phyloP scores from a whole-genome alignment of 176 grass and related monocot species.

The Melocanna baccifera region DNA sequence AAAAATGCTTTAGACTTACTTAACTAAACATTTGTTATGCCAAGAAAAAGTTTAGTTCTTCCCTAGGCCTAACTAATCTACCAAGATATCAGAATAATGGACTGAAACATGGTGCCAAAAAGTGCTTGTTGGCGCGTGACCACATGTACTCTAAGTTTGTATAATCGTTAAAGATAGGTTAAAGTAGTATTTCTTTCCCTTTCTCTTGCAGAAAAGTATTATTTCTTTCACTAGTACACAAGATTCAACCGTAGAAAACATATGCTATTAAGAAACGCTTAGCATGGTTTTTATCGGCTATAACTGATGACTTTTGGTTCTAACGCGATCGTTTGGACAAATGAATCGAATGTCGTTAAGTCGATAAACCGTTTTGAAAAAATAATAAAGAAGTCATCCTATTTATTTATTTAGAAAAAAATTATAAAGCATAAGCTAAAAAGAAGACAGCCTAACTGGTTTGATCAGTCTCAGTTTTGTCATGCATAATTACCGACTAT shows the following conservation, averaged over 20 bases:
- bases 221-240: background rate
- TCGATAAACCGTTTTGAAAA: too few species aligned
- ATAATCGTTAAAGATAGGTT: background rate
- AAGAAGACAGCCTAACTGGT: too few species aligned
- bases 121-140: background rate
- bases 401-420: too few species aligned
- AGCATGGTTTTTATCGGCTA: too few species aligned
- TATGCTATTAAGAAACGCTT: background rate
- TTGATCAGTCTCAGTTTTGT: background rate
- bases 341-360: too few species aligned
- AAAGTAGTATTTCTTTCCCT: background rate
- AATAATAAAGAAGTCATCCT: rapidly evolving
- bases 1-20: conserved; percentile 1
- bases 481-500: background rate
- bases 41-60: conserved; percentile 1
- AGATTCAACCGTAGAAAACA: background rate
- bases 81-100: conserved; percentile 9
- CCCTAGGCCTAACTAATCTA: conserved; percentile 19
- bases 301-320: too few species aligned
- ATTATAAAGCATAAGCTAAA: too few species aligned
- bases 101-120: conserved; percentile 36
- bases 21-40: background rate
- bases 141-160: background rate
- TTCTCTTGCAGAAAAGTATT: background rate
- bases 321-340: too few species aligned